Evolutionary conservation across 176 grass and related monocot species (phyloP).

Genomic region (Ensete ventricosum): DNA sequence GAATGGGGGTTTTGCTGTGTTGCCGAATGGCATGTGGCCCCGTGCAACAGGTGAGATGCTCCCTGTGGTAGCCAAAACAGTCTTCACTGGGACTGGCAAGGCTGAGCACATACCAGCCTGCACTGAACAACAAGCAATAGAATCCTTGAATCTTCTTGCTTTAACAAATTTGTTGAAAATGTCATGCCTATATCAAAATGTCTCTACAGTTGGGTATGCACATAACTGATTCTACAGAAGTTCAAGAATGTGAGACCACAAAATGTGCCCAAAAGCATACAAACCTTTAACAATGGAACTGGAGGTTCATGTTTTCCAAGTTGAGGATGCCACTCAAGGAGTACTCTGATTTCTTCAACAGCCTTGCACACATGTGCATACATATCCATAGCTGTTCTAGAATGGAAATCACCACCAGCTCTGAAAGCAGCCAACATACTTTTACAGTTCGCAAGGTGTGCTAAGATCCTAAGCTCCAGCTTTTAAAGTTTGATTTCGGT

Average conservation of each 20-base stretch:
- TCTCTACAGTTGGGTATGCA: neutral
- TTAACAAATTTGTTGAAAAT: neutral
- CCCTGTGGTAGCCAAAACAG: neutral
- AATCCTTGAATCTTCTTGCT: neutral
- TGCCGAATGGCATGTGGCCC: neutral
- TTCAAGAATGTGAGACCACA: neutral
- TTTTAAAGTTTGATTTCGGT: conserved; percentile 25
- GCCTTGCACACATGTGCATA: conserved; percentile 70
- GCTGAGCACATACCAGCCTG: neutral
- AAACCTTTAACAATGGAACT: conserved; percentile 74
- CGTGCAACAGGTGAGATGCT: neutral
- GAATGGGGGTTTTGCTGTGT: neutral
- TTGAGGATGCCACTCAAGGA: conserved; percentile 95
- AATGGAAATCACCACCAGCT: conserved; percentile 94
- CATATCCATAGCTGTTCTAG: conserved; percentile 95
- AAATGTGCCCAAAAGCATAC: neutral
- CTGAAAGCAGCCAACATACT: conserved; percentile 94
- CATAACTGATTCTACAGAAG: neutral
- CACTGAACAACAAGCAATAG: neutral
- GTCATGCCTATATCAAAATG: neutral
- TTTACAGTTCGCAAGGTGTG: conserved; percentile 76
- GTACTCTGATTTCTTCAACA: conserved; percentile 65
- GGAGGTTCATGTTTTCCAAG: conserved; percentile 84
- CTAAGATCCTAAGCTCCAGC: conserved; percentile 97
- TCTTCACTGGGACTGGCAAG: neutral